A percentile compares a stretch with the other conserved stretches of the same genome.
phyloP scores from a whole-genome alignment of 1,284 basidiomycete species.

The Inonotus hispidus region DNA sequence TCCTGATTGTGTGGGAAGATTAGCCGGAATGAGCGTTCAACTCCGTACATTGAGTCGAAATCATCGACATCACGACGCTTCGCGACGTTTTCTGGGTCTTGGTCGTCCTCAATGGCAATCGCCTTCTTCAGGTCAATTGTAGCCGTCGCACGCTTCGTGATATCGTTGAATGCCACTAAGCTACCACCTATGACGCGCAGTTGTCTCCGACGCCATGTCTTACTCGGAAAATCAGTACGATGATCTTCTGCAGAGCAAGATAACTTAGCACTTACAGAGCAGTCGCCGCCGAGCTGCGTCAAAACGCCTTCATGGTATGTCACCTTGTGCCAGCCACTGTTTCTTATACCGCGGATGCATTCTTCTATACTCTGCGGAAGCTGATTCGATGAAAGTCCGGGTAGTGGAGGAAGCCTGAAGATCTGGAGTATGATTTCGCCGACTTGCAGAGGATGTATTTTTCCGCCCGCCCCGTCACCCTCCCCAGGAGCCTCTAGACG shows the following conservation, averaged over 20 bases:
- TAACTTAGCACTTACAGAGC: constrained; percentile 53
- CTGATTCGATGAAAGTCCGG: constrained; percentile 71
- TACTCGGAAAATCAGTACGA: constrained; percentile 29
- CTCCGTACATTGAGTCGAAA: constrained; percentile 67
- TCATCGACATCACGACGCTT: constrained; percentile 47
- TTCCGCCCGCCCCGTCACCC: constrained; percentile 33
- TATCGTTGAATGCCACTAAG: constrained; percentile 89
- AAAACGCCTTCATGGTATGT: constrained; percentile 90
- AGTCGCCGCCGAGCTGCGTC: constrained; percentile 96
- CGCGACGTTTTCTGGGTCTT: constrained; percentile 39
- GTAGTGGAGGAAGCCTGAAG: constrained; percentile 85
- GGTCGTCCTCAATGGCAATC: constrained; percentile 70
- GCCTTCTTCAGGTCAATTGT: constrained; percentile 91
- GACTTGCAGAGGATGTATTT: constrained; percentile 54
- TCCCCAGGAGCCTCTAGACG: constrained; percentile 40
- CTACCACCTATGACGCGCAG: constrained; percentile 84
- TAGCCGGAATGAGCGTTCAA: constrained; percentile 84
- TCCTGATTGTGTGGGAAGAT: constrained; percentile 76
- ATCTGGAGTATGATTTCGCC: constrained; percentile 84
- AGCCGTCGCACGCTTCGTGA: constrained; percentile 86
- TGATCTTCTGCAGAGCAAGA: not conserved
- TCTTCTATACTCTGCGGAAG: constrained; percentile 92
- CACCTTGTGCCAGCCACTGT: constrained; percentile 88
- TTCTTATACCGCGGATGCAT: constrained; percentile 81
- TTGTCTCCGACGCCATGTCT: constrained; percentile 85